Evolutionary conservation across 2,329 filamentous ascomycete genomes (phyloP), one percentile per base, ranked within the genome.

Genomic region (Chaetomiaceae sp.): DNA sequence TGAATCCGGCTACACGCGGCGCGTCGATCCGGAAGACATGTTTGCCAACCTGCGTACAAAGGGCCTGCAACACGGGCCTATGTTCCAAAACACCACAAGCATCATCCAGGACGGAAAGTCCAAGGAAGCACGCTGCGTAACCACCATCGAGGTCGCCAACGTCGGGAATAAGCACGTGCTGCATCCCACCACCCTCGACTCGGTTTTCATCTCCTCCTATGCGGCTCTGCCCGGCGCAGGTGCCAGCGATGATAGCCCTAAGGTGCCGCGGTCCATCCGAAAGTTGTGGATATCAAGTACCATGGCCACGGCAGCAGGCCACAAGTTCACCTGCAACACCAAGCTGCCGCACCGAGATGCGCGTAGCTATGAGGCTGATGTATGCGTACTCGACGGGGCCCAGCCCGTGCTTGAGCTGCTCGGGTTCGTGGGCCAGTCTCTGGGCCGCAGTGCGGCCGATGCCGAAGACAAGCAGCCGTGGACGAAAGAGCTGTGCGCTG

Each of bases 181-280:
- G 13, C 71, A 73, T 48, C 71, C 71, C 1, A 65, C 66, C 10
- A 59, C 72, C 6, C 57, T 74, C 4, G 71, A 74, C 52, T 59
- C 64, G 0, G 64, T 62, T 9, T 64, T 72, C 45, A 69, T 72
- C 5, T 57, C 67, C 3, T 27, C 11, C 48, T 68, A 8, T 50
- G 60, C 16, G 62, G 30, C 47, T 3, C 61, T 3, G 62, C 58
- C 32, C 58, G 65, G 2, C 47, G 58, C 9, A 61, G 37, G 27
- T 3, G 14, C 10, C 18, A 23, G 27, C 25, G 14, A 23, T 5
- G 38, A 25, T 13, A 23, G 47, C 20, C 29, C 29, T 7, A 21
- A 8, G 21, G 21, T 50, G 61, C 11, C 51, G 62, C 3, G 34
- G 51, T 4, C 25, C 54, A 21, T 54, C 49, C 62, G n/a, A 5